phyloP scores from a whole-genome alignment of 2,329 filamentous ascomycete genomes.

The Aspergillus eucalypticola region DNA sequence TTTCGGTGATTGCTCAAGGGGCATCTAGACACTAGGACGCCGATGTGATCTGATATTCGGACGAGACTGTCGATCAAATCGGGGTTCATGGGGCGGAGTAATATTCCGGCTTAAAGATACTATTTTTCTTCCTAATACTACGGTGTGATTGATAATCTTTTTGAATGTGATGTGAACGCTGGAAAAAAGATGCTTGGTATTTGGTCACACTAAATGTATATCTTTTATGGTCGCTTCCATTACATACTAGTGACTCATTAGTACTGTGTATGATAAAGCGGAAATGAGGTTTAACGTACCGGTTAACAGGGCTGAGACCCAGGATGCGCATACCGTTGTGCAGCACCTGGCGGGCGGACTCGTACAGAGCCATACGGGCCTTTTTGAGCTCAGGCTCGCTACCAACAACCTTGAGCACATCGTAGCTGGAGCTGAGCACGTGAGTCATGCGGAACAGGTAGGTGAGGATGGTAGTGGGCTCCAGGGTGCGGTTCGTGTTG shows the following conservation, averaged over 20 bases:
- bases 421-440: constrained; percentile 62
- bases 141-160: neutral
- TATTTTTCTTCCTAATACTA: neutral
- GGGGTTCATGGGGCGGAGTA: too few species aligned
- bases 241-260: constrained; percentile 27
- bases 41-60: too few species aligned
- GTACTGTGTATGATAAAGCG: neutral
- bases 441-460: constrained; percentile 70
- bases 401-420: constrained; percentile 62
- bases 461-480: constrained; percentile 65
- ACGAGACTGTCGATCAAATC: too few species aligned
- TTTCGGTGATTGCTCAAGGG: too few species aligned
- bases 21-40: too few species aligned
- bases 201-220: constrained; percentile 10
- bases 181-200: constrained; percentile 11
- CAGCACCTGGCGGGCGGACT: constrained; percentile 62
- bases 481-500: constrained; percentile 66
- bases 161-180: neutral
- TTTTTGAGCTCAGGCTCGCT: constrained; percentile 59
- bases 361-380: constrained; percentile 64
- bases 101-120: too few species aligned
- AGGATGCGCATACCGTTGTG: constrained; percentile 67
- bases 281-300: constrained; percentile 35
- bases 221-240: constrained; percentile 14
- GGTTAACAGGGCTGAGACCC: constrained; percentile 65